Evolutionary conservation across 116 monocot genomes (phyloP).

Genomic region (Posidonia oceanica): DNA sequence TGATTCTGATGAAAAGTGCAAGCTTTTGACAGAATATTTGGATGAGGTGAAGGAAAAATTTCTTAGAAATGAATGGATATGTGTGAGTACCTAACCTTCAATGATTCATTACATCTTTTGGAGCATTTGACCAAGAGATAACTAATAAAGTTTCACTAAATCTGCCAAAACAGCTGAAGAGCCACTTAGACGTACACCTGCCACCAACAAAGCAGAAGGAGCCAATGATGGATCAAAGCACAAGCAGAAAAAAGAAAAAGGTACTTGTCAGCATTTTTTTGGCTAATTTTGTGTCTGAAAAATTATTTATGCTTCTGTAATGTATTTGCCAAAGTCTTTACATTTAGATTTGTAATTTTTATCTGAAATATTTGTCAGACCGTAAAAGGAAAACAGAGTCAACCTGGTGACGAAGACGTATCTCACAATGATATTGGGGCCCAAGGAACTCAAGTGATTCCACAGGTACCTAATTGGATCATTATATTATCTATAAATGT

Average conservation of each 20-base stretch:
- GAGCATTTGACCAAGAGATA: not conserved
- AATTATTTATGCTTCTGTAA: not conserved
- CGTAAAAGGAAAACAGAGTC: slow-evolving; percentile 6
- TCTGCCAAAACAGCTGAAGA: slow-evolving; percentile 3
- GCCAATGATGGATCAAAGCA: slow-evolving; percentile 8
- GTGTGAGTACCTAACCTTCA: not conserved
- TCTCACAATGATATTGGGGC: not conserved
- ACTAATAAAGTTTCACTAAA: not conserved
- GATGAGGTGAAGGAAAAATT: slow-evolving; percentile 18
- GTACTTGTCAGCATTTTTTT: slow-evolving; percentile 9
- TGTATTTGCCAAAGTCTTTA: not conserved
- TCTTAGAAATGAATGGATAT: slow-evolving; percentile 10
- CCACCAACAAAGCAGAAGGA: slow-evolving; percentile 20
- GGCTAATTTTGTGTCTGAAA: not conserved
- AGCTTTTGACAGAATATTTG: slow-evolving; percentile 8
- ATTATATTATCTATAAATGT: not conserved
- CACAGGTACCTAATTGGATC: not conserved
- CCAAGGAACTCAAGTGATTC: not conserved
- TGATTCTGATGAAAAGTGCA: slow-evolving; percentile 18
- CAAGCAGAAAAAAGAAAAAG: slow-evolving; percentile 35
- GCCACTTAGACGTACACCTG: slow-evolving; percentile 9
- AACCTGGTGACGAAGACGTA: not conserved
- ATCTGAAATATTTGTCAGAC: not conserved
- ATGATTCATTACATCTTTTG: not conserved
- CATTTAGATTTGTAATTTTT: not conserved